Percentiles rank a stretch among this genome's conserved stretches.
Conservation (phyloP, 345 rosid species). For the Murraya paniculata region DNA sequence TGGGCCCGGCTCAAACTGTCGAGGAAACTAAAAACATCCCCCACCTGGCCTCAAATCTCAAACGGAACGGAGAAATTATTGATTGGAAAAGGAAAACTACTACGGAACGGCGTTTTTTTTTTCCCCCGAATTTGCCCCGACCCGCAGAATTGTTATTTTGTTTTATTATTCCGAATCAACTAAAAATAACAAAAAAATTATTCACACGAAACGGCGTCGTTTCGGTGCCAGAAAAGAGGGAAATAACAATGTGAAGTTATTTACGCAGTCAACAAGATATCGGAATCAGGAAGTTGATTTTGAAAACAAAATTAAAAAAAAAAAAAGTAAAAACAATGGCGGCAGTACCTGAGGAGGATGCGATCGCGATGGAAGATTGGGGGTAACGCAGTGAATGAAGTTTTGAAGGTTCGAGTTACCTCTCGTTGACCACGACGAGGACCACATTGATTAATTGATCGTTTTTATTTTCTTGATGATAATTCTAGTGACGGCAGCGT, state of each 20-base stretch:
- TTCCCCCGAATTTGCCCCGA: background rate
- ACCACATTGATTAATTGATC: constrained; percentile 19
- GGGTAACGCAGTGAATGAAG: constrained; percentile 50
- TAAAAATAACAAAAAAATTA: background rate
- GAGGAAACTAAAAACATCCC: background rate
- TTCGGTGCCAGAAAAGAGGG: background rate
- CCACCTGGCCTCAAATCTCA: no score
- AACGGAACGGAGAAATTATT: background rate
- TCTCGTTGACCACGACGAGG: constrained; percentile 18
- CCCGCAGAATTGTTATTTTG: background rate
- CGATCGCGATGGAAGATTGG: constrained; percentile 42
- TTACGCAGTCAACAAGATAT: background rate
- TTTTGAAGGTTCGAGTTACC: constrained; percentile 35
- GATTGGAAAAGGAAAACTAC: background rate
- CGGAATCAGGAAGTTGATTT: background rate
- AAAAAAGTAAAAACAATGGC: background rate
- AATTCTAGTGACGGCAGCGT: background rate
- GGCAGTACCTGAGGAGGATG: constrained; percentile 45
- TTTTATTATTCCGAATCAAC: background rate
- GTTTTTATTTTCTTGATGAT: background rate
- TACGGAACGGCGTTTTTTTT: no score
- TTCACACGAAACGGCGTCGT: background rate
- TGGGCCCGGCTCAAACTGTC: background rate
- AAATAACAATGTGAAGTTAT: background rate
- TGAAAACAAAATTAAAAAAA: background rate